Percentiles rank a stretch among this genome's conserved stretches.
Conservation (phyloP, 352 stramenopile genomes). For the Phytophthora nicotianae region DNA sequence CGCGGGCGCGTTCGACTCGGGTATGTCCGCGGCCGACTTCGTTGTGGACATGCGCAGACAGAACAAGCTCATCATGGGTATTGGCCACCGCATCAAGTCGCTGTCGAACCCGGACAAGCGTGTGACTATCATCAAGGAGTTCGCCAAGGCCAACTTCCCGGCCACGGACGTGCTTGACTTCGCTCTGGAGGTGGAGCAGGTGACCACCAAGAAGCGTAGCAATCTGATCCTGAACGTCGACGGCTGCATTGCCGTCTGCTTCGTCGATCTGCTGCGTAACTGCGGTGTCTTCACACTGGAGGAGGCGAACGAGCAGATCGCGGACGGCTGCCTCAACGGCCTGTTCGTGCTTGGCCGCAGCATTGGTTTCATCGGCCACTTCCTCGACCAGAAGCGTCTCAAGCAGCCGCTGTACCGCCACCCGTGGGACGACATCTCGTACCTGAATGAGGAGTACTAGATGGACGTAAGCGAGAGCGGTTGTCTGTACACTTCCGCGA, state of each 20-base stretch:
- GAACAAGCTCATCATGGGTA: slow-evolving; percentile 98
- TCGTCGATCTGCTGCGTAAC: slow-evolving; percentile 95
- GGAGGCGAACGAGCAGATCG: slow-evolving; percentile 94
- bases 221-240: slow-evolving; percentile 99
- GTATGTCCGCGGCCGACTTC: slow-evolving; percentile 89
- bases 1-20: slow-evolving; percentile 88
- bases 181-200: slow-evolving; percentile 95
- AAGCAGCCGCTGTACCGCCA: slow-evolving; percentile 98
- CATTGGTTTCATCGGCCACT: slow-evolving; percentile 95
- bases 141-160: slow-evolving; percentile 93
- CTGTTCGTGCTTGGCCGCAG: slow-evolving; percentile 88
- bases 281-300: slow-evolving; percentile 90
- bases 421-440: slow-evolving; percentile 98
- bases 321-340: slow-evolving; percentile 96
- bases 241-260: slow-evolving; percentile 96
- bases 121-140: slow-evolving; percentile 97
- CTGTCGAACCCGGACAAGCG: slow-evolving; percentile 96
- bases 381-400: slow-evolving; percentile 97
- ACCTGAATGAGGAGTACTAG: slow-evolving; percentile 89
- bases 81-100: slow-evolving; percentile 96
- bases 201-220: slow-evolving; percentile 97
- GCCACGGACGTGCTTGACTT: slow-evolving; percentile 95
- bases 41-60: slow-evolving; percentile 94
- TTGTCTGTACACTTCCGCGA: slow-evolving; percentile 33
- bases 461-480: slow-evolving; percentile 22